Base-by-base conservation (phyloP, 2,329 filamentous ascomycete genomes). In the Stemphylium vesicarium region DNA sequence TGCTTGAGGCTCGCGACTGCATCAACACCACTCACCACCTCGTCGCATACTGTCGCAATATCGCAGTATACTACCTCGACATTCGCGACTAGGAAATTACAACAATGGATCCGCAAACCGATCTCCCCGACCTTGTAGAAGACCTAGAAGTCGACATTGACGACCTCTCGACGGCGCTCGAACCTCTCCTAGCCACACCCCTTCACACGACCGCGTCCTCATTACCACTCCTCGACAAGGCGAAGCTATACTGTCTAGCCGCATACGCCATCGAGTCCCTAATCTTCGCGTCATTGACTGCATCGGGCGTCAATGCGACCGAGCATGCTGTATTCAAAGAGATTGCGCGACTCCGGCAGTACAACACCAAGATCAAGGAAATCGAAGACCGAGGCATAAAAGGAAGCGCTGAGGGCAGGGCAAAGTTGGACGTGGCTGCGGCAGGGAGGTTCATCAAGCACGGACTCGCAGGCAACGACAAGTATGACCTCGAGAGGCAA, bases 201-300 rank as follows among this genome's bases (percentile, higher is more conserved):
- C 78, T 97, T 38, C 80, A 85, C 45, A 85, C 88, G 36, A 84
- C 86, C 52, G 86, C 91, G 4, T 88, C 86, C 50, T 92, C 92
- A 71, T 82, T 98, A 7, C 93, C 94, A 1, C 82, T 98, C n/a
- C 83, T 99, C 57, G 94, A 98, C 80, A 93, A 92, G 79, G 92
- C 95, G 7, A 97, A 98, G 78, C 86, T 97, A 56, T 92, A 96
- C 72, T 88, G 95, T n/a, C 82, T 96, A 16, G 83, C 88, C 46
- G 89, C 92, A 15, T 99, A 98, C 75, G 85, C 93, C 0, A 88
- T 99, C 60, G 94, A 98, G 71, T 96, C 93, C 0, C 80, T 96
- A 9, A 79, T 99, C 7, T 98, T 96, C 76, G 90, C 89, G 47
- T 88, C 90, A 59, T 81, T 99, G 18, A 87, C 88, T 58, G 83